A percentile compares a stretch with the other conserved stretches of the same genome.
These are phyloP conservation scores for Debaryomyces sp. DNA, from an alignment of 1,139 yeast genomes.

Conservation along the genomic window DNA sequence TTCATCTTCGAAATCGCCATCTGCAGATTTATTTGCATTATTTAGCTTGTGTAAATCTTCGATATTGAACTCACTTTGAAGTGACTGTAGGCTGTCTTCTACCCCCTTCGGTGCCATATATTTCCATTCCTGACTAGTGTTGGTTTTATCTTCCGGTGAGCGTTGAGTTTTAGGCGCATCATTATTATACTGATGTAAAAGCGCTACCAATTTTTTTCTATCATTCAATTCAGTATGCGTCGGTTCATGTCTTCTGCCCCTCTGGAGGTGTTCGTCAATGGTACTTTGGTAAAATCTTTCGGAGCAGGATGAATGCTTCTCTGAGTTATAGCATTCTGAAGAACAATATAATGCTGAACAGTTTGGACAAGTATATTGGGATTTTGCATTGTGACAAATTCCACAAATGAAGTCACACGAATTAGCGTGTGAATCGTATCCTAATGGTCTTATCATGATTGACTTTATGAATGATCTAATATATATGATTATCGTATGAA, in stretches of 20 bases:
- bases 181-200: slow-evolving; percentile 3
- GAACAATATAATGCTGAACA: slow-evolving; percentile 12
- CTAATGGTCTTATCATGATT: slow-evolving; percentile 5
- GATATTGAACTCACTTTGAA: slow-evolving; percentile 3
- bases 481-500: background rate
- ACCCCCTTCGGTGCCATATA: slow-evolving; percentile 5
- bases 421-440: slow-evolving; percentile 1
- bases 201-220: slow-evolving; percentile 1
- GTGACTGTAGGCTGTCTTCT: background rate
- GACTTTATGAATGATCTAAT: background rate
- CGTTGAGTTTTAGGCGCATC: background rate
- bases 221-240: slow-evolving; percentile 1
- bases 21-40: background rate
- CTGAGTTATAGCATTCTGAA: slow-evolving; percentile 11
- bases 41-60: slow-evolving; percentile 7
- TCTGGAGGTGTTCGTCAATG: slow-evolving; percentile 1
- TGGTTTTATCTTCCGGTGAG: background rate
- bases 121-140: background rate
- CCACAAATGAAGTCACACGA: slow-evolving; percentile 2
- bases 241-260: slow-evolving; percentile 1
- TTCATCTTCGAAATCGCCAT: slow-evolving; percentile 6
- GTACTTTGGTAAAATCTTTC: slow-evolving; percentile 9
- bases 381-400: background rate
- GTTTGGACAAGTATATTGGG: slow-evolving; percentile 13
- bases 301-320: slow-evolving; percentile 10